These are phyloP conservation scores for Penicillium turbatum DNA, from an alignment of 495 filamentous ascomycete genomes.

Conservation along the genomic window DNA sequence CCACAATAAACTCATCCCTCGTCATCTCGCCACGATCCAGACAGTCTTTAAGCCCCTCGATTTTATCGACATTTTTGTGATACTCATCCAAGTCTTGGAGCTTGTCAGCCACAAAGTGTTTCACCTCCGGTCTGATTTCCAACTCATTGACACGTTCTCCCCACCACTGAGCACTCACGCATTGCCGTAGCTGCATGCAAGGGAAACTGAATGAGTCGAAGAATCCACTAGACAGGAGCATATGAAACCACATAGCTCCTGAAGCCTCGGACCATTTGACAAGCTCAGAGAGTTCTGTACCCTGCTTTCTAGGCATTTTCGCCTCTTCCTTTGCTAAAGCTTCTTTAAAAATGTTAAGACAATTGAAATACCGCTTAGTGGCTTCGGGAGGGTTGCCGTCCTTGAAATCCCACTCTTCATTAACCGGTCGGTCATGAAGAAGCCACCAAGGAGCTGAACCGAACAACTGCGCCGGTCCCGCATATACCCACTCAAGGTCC, in stretches of 20 bases:
- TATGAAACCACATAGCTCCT: conserved; percentile 22
- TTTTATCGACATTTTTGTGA: conserved; percentile 1
- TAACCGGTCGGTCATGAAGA: neutral
- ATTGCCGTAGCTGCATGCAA: conserved; percentile 16
- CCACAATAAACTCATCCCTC: conserved; percentile 16
- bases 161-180: conserved; percentile 16
- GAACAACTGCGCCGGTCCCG: neutral
- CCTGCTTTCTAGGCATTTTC: neutral
- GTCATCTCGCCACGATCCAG: conserved; percentile 6
- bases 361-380: neutral
- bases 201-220: conserved; percentile 13
- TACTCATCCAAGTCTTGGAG: conserved; percentile 1
- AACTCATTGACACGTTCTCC: conserved; percentile 4
- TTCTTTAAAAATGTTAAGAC: neutral
- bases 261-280: neutral
- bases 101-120: conserved; percentile 3
- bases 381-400: neutral
- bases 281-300: neutral
- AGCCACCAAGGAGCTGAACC: neutral
- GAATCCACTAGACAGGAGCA: conserved; percentile 21
- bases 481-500: conserved; percentile 1
- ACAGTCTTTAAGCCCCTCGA: neutral
- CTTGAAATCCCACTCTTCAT: neutral
- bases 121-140: conserved; percentile 6
- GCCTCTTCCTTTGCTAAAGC: neutral